These are phyloP conservation scores for Raphanus raphanistrum DNA, from an alignment of 345 rosid species.

Conservation along the genomic window DNA sequence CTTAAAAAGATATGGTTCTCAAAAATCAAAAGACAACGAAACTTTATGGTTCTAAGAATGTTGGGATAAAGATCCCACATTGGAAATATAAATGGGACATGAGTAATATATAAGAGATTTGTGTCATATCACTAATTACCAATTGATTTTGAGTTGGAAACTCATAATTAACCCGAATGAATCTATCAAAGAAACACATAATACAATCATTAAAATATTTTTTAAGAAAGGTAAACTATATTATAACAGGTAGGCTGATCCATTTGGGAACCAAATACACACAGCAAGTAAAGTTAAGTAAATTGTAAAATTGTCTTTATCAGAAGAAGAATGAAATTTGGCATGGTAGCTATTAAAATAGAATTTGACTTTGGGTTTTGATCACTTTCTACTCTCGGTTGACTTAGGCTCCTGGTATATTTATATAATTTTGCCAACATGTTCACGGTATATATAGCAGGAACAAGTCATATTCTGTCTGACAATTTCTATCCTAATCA, in stretches of 20 bases:
- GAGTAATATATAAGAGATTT: too few relatives aligned
- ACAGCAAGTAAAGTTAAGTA: neutral
- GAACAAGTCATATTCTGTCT: neutral
- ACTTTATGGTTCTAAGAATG: too few relatives aligned
- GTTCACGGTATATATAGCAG: neutral
- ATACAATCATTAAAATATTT: neutral
- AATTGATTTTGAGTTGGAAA: too few relatives aligned
- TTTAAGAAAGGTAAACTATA: neutral
- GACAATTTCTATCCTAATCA: too few relatives aligned
- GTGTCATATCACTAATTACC: too few relatives aligned
- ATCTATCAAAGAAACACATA: neutral
- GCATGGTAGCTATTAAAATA: constrained; percentile 18
- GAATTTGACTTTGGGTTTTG: constrained; percentile 31
- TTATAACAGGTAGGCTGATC: constrained; percentile 1
- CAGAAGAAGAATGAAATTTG: constrained; percentile 16
- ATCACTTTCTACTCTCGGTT: constrained; percentile 20
- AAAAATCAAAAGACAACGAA: too few relatives aligned
- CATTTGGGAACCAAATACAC: neutral
- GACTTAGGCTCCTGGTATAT: constrained; percentile 19
- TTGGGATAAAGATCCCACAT: too few relatives aligned
- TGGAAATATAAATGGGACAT: too few relatives aligned
- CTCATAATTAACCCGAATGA: too few relatives aligned
- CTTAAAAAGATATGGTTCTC: too few relatives aligned
- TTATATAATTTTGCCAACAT: constrained; percentile 17
- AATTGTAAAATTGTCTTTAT: constrained; percentile 10